Conservation (phyloP, 768 basidiomycete genomes). For the Fomitopsis serialis region DNA sequence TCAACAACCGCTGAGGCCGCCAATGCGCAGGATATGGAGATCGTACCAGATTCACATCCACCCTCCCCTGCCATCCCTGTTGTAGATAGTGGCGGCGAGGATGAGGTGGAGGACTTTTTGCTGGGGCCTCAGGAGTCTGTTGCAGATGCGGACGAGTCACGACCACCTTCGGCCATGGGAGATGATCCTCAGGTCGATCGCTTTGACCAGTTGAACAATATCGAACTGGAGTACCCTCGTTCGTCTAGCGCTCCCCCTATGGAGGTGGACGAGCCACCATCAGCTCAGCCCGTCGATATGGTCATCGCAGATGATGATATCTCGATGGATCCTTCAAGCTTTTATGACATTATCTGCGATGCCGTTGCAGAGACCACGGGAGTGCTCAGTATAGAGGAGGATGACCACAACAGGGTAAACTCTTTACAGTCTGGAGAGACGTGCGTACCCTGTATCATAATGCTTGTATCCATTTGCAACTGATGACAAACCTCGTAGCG, state of each 20-base stretch:
- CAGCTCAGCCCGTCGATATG: neutral
- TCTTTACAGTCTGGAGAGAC: neutral
- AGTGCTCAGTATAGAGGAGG: neutral
- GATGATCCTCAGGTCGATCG: neutral
- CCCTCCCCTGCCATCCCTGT: slow-evolving; percentile 1
- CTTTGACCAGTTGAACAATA: neutral
- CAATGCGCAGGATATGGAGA: neutral
- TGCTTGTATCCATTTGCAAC: too few species aligned
- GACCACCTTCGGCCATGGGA: neutral
- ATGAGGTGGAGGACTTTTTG: slow-evolving; percentile 14
- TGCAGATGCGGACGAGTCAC: neutral
- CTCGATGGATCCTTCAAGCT: neutral
- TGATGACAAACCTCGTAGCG: too few species aligned
- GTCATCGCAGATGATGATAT: neutral
- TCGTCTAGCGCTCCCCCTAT: slow-evolving; percentile 9
- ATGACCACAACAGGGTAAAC: neutral
- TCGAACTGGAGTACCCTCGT: slow-evolving; percentile 12
- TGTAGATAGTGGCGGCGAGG: slow-evolving; percentile 13
- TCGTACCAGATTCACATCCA: slow-evolving; percentile 3
- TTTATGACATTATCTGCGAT: neutral
- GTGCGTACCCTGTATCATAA: neutral
- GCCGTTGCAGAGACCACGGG: neutral
- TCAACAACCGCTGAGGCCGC: neutral
- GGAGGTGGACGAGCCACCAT: slow-evolving; percentile 11
- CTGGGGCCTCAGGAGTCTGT: slow-evolving; percentile 3